Percentiles rank a stretch among this genome's conserved stretches.
These are phyloP conservation scores for Bryoglossum gracile DNA, from an alignment of 495 filamentous ascomycete species.

Conservation along the genomic window DNA sequence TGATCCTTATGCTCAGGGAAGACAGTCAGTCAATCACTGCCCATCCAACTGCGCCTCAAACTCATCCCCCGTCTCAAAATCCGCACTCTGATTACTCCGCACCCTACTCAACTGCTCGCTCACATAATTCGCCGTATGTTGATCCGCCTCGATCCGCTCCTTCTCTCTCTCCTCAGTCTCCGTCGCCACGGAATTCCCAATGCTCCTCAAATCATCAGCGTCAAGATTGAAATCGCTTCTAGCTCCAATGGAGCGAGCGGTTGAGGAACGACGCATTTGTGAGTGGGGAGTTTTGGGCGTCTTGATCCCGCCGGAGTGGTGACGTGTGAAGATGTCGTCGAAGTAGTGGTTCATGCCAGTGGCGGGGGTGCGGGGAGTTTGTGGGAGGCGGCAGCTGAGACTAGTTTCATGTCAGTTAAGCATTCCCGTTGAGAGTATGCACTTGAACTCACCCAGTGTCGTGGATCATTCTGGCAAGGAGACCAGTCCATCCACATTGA, in stretches of 20 bases:
- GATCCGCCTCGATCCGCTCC: conserved; percentile 48
- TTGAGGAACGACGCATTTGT: conserved; percentile 69
- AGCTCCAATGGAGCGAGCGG: conserved; percentile 73
- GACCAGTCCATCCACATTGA: conserved; percentile 95
- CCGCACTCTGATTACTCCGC: conserved; percentile 43
- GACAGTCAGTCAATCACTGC: no score
- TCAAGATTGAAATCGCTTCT: conserved; percentile 70
- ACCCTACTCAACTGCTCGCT: conserved; percentile 61
- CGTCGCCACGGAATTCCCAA: conserved; percentile 22
- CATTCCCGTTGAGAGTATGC: conserved; percentile 1
- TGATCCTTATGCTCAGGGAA: no score
- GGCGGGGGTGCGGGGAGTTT: conserved; percentile 82
- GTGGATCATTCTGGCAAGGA: conserved; percentile 94
- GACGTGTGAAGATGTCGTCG: conserved; percentile 74
- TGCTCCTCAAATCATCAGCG: conserved; percentile 36
- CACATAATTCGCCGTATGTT: conserved; percentile 64
- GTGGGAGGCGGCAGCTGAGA: conserved; percentile 81
- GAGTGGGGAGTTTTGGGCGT: conserved; percentile 33
- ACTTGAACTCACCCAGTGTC: conserved; percentile 64
- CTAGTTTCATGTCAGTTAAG: conserved; percentile 17
- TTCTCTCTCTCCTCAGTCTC: conserved; percentile 31
- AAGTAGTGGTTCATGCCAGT: conserved; percentile 87
- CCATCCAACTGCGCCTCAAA: conserved; percentile 46
- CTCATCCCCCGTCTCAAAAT: conserved; percentile 49
- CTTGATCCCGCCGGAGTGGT: no score